Conservation (phyloP, 2,329 filamentous ascomycete species). For the Mycocentrospora acerina region DNA sequence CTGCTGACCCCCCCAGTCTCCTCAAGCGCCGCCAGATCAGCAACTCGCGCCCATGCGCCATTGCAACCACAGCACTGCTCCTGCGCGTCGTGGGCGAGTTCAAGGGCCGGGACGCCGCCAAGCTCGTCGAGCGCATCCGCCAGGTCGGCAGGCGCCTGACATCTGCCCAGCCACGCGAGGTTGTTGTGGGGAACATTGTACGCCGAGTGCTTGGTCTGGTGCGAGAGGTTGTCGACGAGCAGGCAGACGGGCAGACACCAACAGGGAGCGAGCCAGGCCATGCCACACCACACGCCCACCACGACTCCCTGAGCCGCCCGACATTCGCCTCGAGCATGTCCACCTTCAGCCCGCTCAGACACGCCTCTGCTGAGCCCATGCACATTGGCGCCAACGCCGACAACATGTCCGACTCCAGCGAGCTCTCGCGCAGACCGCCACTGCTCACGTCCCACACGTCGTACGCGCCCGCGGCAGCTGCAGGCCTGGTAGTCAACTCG, state of each 20-base stretch:
- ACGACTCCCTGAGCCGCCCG: slow-evolving; percentile 42
- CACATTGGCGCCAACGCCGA: slow-evolving; percentile 32
- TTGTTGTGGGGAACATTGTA: slow-evolving; percentile 93
- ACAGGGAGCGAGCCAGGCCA: slow-evolving; percentile 60
- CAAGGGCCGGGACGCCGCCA: slow-evolving; percentile 73
- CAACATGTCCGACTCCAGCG: slow-evolving; percentile 38
- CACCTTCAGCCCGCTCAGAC: slow-evolving; percentile 50
- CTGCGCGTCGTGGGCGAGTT: slow-evolving; percentile 81
- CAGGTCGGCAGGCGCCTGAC: slow-evolving; percentile 76
- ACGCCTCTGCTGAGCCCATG: slow-evolving; percentile 42
- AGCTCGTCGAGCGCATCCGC: slow-evolving; percentile 78
- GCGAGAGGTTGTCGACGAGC: slow-evolving; percentile 84
- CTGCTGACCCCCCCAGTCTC: slow-evolving; percentile 56
- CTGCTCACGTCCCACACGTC: slow-evolving; percentile 64
- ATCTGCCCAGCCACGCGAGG: slow-evolving; percentile 83
- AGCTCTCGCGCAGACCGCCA: slow-evolving; percentile 56
- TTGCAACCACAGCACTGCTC: slow-evolving; percentile 87
- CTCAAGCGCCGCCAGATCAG: slow-evolving; percentile 89
- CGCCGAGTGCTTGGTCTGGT: slow-evolving; percentile 87
- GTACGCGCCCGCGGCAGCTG: slow-evolving; percentile 56
- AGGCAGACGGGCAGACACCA: slow-evolving; percentile 64
- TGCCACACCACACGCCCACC: slow-evolving; percentile 43
- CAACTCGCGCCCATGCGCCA: slow-evolving; percentile 83
- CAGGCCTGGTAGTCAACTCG: slow-evolving; percentile 62
- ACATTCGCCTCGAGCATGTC: slow-evolving; percentile 46